Conservation (phyloP, 73 alveolate species). For the Uronychia binucleata region DNA sequence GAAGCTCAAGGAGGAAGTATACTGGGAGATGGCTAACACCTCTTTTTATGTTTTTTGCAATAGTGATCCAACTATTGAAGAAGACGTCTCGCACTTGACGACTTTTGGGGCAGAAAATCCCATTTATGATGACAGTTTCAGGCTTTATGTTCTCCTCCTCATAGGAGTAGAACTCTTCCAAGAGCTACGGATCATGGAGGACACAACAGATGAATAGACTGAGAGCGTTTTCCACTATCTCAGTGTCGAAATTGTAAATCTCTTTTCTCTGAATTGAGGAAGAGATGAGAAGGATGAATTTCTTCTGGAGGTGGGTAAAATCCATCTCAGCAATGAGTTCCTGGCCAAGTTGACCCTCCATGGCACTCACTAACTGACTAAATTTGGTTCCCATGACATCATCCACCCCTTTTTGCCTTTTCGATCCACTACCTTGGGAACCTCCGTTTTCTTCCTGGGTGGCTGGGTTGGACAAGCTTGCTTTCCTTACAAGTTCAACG, state of each 20-base stretch:
- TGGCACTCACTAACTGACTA: background rate
- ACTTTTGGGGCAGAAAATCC: constrained; percentile 6
- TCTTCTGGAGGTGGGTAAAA: background rate
- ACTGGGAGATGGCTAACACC: constrained; percentile 5
- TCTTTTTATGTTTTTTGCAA: background rate
- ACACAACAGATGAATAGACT: constrained; percentile 34
- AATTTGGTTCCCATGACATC: background rate
- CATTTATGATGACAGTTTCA: constrained; percentile 19
- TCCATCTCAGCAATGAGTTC: background rate
- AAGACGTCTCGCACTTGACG: constrained; percentile 47
- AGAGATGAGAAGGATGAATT: background rate
- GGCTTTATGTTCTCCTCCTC: background rate
- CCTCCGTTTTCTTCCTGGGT: background rate
- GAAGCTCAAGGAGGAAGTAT: constrained; percentile 6
- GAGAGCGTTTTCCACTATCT: constrained; percentile 30
- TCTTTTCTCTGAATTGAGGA: background rate
- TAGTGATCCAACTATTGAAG: background rate
- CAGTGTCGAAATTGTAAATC: background rate
- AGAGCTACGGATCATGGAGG: constrained; percentile 27
- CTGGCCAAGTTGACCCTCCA: background rate
- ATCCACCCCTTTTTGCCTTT: background rate
- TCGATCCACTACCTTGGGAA: background rate
- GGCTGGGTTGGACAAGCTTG: background rate
- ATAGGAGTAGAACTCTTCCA: constrained; percentile 27
- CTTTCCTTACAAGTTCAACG: constrained; percentile 21